Percentiles rank a stretch among this genome's conserved stretches.
phyloP scores from a whole-genome alignment of 768 basidiomycete genomes.

The Amanita pallidorosea region DNA sequence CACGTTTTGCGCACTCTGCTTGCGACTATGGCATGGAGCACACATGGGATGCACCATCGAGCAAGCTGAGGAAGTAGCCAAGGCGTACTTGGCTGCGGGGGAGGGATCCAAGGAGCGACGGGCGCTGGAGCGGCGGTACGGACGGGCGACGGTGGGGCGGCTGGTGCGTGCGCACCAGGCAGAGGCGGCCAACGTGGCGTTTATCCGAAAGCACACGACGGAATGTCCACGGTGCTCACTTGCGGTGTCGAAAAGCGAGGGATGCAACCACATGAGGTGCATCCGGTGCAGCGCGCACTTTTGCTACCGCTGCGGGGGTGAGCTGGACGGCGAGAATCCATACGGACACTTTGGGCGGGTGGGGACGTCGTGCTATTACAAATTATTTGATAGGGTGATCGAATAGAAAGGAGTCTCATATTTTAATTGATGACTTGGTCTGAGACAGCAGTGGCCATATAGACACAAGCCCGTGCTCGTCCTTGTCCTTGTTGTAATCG shows the following conservation, averaged over 20 bases:
- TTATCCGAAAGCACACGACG: slow-evolving; percentile 61
- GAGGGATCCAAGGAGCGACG: slow-evolving; percentile 39
- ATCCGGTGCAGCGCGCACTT: slow-evolving; percentile 68
- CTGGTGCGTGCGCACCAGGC: slow-evolving; percentile 59
- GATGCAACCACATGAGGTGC: slow-evolving; percentile 89
- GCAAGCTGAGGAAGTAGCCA: slow-evolving; percentile 50
- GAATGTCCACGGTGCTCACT: slow-evolving; percentile 66
- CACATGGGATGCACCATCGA: slow-evolving; percentile 60
- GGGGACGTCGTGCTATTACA: slow-evolving; percentile 45
- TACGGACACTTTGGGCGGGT: slow-evolving; percentile 60
- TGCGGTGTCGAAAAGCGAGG: slow-evolving; percentile 63
- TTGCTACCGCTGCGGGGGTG: slow-evolving; percentile 68
- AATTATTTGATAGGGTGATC: slow-evolving; percentile 43
- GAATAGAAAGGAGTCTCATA: slow-evolving; percentile 8
- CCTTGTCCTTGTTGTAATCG: slow-evolving; percentile 24
- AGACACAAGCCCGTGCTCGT: slow-evolving; percentile 8
- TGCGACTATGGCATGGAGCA: slow-evolving; percentile 82
- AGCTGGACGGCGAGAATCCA: slow-evolving; percentile 37
- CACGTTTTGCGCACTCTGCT: slow-evolving; percentile 79
- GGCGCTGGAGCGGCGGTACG: slow-evolving; percentile 53
- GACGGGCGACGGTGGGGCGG: slow-evolving; percentile 45
- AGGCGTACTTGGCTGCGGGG: slow-evolving; percentile 52
- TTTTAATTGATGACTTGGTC: slow-evolving; percentile 24
- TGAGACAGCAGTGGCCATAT: slow-evolving; percentile 21
- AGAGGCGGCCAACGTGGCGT: slow-evolving; percentile 63